Evolutionary conservation across 345 rosid genomes (phyloP).

Genomic region (Angophora floribunda): DNA sequence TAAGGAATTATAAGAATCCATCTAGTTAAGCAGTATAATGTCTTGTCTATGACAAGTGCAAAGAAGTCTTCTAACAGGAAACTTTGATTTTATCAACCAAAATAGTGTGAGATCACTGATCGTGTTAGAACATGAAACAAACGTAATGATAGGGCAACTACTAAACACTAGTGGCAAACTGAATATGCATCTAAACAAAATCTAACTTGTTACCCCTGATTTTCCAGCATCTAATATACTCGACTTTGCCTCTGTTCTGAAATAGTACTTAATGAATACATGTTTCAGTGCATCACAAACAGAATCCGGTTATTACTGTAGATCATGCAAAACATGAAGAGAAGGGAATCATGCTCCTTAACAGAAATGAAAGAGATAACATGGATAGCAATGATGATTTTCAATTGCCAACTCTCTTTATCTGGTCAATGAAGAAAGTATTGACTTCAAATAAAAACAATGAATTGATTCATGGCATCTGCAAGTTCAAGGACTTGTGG

Average conservation of each 20-base stretch:
- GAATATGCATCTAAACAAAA: background rate
- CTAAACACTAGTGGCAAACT: background rate
- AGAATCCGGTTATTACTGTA: background rate
- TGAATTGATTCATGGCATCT: background rate
- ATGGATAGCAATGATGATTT: background rate
- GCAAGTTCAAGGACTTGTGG: background rate
- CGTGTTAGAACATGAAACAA: background rate
- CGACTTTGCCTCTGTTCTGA: background rate
- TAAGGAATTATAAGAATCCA: background rate
- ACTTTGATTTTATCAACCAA: background rate
- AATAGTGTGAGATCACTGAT: background rate
- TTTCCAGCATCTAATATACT: background rate
- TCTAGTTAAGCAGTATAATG: background rate
- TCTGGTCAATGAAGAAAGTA: background rate
- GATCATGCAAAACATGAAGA: background rate
- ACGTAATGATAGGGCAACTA: background rate
- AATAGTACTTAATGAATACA: background rate
- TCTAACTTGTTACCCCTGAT: background rate
- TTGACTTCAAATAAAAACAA: background rate
- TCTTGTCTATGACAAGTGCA: background rate
- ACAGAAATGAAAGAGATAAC: background rate
- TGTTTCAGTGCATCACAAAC: background rate
- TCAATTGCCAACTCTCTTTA: background rate
- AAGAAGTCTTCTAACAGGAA: background rate
- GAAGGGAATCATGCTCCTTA: background rate